A percentile compares a stretch with the other conserved stretches of the same genome.
These are phyloP conservation scores for Hypoxylon sp. DNA, from an alignment of 2,329 filamentous ascomycete species.

Conservation along the genomic window DNA sequence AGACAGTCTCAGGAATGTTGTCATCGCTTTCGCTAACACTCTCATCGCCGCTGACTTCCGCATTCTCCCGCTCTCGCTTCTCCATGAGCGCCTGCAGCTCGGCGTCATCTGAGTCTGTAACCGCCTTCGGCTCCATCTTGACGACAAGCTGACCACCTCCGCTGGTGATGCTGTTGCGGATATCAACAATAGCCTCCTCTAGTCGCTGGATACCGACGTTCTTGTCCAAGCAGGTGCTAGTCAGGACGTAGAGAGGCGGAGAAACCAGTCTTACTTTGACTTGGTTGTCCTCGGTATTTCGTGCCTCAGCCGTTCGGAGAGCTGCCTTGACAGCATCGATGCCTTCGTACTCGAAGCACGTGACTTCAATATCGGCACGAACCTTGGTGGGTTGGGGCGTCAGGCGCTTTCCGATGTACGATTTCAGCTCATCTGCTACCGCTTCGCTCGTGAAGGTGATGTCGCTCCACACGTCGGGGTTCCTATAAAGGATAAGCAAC, in stretches of 20 bases:
- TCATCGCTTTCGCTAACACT: conserved; percentile 96
- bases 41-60: conserved; percentile 97
- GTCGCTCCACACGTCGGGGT: conserved; percentile 95
- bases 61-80: conserved; percentile 97
- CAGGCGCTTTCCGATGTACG: conserved; percentile 96
- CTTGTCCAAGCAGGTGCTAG: conserved; percentile 96
- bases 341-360: conserved; percentile 94
- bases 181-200: conserved; percentile 89
- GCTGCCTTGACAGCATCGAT: conserved; percentile 98
- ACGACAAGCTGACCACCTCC: conserved; percentile 85
- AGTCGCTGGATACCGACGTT: conserved; percentile 82
- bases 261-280: conserved; percentile 99
- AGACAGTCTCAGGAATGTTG: conserved; percentile 72
- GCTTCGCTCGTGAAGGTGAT: conserved; percentile 87
- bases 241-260: conserved; percentile 95
- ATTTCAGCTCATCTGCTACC: conserved; percentile 89
- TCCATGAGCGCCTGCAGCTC: conserved; percentile 98
- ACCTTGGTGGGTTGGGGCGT: conserved; percentile 99
- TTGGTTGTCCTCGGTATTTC: conserved; percentile 91
- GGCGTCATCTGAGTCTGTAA: conserved; percentile 97
- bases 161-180: conserved; percentile 81
- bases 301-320: conserved; percentile 88
- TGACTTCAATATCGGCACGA: conserved; percentile 96
- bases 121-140: conserved; percentile 99
- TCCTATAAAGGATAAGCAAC: conserved; percentile 62